Base-by-base conservation (phyloP, 495 filamentous ascomycete genomes). In the Xylaria nigripes region DNA sequence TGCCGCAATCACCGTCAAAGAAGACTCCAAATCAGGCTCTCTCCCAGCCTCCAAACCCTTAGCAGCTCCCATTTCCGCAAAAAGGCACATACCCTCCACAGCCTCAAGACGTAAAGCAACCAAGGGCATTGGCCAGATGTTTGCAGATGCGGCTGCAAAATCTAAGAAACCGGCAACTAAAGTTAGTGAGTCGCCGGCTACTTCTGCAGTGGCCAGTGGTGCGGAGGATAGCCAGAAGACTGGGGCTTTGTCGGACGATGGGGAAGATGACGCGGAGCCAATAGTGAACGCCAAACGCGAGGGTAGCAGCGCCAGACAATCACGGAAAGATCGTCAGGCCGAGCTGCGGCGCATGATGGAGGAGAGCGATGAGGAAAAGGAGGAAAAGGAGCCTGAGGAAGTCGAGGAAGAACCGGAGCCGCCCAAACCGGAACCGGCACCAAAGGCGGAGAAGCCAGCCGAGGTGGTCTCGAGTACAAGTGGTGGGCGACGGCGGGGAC, bases 321-420 rank as follows among this genome's bases (percentile, higher is more conserved):
- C 71, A 9, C 80, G 80, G 58, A 84, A 81, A 51, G 82, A 88
- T 51, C 82, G 89, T 16, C 82, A 89, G 63, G 87, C 85, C 41
- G 78, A 78, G 51, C 75, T 95, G 12, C 79, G 75, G 45, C 80
- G 81, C 53, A 94, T 95, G 90, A 94, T 95, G 90, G 88, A 95
- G 25, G 80, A 88, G 60, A 84, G 86, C 38, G 86, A 84, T 63
- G 80, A 70, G 48, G 66, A 74, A 16, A 70, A 71, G 52, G 16
- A 45, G 29, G 12, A 42, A 51, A 18, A 36, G 27, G 21, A 36
- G 27, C 8, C 19, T 15, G 45, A 54, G 61, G 45, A 57, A 56
- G 34, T 60, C 36, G 61, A 66, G 24, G 72, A 69, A 38, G 63
- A 70, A 41, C 57, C 63, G 25, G 59, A 65, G 43, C 55, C 49